These are phyloP conservation scores for Paramecium primaurelia DNA, from an alignment of 73 alveolate species.

Conservation along the genomic window DNA sequence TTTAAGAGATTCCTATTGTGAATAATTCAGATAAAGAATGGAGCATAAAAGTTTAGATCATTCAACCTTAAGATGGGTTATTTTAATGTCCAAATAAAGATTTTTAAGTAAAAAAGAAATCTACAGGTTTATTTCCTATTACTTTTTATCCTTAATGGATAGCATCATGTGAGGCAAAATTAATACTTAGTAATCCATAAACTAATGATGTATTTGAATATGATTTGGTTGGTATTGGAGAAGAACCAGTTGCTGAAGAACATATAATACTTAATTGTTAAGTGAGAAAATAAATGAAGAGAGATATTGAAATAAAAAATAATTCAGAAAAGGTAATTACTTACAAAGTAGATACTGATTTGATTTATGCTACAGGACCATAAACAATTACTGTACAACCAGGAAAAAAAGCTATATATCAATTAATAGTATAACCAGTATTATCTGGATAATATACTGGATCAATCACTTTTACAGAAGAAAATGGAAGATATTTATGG, in stretches of 20 bases:
- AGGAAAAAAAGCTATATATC: constrained; percentile 51
- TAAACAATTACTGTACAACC: constrained; percentile 56
- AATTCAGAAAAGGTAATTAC: constrained; percentile 77
- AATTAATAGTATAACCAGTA: constrained; percentile 81
- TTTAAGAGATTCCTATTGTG: constrained; percentile 96
- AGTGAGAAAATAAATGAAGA: constrained; percentile 86
- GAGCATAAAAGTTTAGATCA: constrained; percentile 86
- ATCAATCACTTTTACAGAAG: constrained; percentile 91
- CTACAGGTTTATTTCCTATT: constrained; percentile 78
- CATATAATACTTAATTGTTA: constrained; percentile 90
- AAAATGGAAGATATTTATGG: constrained; percentile 92
- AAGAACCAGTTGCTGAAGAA: constrained; percentile 98
- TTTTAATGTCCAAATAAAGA: constrained; percentile 62
- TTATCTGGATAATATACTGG: constrained; percentile 96
- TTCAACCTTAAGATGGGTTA: constrained; percentile 67
- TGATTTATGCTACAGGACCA: constrained; percentile 92
- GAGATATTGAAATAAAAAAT: constrained; percentile 82
- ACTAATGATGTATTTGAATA: constrained; percentile 95
- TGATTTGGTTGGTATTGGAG: constrained; percentile 94
- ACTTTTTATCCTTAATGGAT: constrained; percentile 92
- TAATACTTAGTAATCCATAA: constrained; percentile 78
- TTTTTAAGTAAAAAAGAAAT: constrained; percentile 77
- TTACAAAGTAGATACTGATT: constrained; percentile 94
- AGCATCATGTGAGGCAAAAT: constrained; percentile 78
- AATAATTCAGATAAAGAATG: constrained; percentile 95